phyloP scores from a whole-genome alignment of 1,139 yeast species.

The Torulaspora globosa region DNA sequence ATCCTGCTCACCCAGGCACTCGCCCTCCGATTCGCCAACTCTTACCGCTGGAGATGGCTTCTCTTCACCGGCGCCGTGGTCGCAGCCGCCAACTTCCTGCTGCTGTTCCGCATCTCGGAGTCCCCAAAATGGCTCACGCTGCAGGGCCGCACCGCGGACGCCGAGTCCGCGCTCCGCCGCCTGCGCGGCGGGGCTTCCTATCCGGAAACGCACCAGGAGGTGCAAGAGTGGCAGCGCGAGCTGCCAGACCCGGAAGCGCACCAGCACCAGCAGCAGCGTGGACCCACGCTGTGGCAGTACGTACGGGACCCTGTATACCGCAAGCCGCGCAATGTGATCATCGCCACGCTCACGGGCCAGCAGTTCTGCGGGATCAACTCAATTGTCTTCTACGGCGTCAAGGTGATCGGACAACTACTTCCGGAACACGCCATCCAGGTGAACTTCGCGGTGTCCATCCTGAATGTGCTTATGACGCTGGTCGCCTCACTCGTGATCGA shows the following conservation, averaged over 20 bases:
- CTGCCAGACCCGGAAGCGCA: slow-evolving; percentile 17
- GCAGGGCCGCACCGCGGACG: slow-evolving; percentile 38
- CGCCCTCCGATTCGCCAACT: slow-evolving; percentile 65
- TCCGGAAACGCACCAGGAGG: slow-evolving; percentile 34
- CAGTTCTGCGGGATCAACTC: slow-evolving; percentile 92
- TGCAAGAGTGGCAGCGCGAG: slow-evolving; percentile 33
- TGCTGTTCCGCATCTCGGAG: slow-evolving; percentile 55
- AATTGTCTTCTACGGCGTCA: slow-evolving; percentile 86
- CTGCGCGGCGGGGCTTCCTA: slow-evolving; percentile 35
- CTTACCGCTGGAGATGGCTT: slow-evolving; percentile 66
- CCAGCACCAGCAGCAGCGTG: slow-evolving; percentile 2
- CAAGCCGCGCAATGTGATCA: slow-evolving; percentile 61
- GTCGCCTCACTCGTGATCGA: slow-evolving; percentile 72
- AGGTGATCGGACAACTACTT: slow-evolving; percentile 59
- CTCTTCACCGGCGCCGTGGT: slow-evolving; percentile 55
- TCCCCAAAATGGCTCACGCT: slow-evolving; percentile 77
- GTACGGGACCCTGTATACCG: slow-evolving; percentile 48
- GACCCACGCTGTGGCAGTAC: slow-evolving; percentile 41
- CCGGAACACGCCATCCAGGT: slow-evolving; percentile 67
- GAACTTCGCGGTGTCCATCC: slow-evolving; percentile 68
- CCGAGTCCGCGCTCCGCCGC: slow-evolving; percentile 37
- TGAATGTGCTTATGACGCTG: slow-evolving; percentile 70
- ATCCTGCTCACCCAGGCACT: slow-evolving; percentile 72
- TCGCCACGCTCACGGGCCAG: slow-evolving; percentile 77
- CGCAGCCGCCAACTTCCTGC: slow-evolving; percentile 48